Base-by-base conservation (phyloP, 2,329 filamentous ascomycete species). In the Emergomyces orientalis region DNA sequence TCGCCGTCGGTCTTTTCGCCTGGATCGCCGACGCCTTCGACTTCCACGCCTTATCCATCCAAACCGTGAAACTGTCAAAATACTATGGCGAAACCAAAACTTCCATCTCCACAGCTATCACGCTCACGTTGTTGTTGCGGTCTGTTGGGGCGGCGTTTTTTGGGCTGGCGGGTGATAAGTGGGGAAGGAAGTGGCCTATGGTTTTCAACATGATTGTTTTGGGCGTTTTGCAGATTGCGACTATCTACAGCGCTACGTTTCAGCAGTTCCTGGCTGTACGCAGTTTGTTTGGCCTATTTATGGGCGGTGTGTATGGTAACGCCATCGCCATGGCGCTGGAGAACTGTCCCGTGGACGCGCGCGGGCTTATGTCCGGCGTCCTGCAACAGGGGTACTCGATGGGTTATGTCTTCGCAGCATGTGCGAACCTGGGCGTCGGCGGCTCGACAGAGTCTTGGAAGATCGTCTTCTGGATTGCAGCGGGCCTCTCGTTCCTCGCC, bases 391-490 rank as follows among this genome's bases (percentile, higher is more conserved):
- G 84, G 2, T 87, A 87, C 67, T 84, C 84, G 0, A 86, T 87
- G 70, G 84, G 84, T 1, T 87, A 87, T 69, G 75, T 87, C n/a
- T 78, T 87, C 0, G 84, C 82, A 0, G 82, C 82, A 7, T 84
- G 84, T 69, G 78, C 78, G 0, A 75, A 79, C 51, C 79, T 69
- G 14, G 68, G 80, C 4, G 79, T 81, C 59, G 79, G 89, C 73
- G 94, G 90, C 0, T 93, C 90, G 0, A 74, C 85, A 0, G 87
- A 96, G 70, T 86, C 83, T 59, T 96, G 91, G 91, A 82, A 91
- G 9, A 90, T 90, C 0, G 80, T 96, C 0, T 96, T 87, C 79
- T 96, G 91, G 91, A 96, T 96, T 73, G 91, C 87, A 17, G 90
- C 91, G 3, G 84, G 88, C 45, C 89, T 90, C 0, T 91, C 91